phyloP scores from a whole-genome alignment of 202 grass and related monocot genomes.

The Digitaria exilis region DNA sequence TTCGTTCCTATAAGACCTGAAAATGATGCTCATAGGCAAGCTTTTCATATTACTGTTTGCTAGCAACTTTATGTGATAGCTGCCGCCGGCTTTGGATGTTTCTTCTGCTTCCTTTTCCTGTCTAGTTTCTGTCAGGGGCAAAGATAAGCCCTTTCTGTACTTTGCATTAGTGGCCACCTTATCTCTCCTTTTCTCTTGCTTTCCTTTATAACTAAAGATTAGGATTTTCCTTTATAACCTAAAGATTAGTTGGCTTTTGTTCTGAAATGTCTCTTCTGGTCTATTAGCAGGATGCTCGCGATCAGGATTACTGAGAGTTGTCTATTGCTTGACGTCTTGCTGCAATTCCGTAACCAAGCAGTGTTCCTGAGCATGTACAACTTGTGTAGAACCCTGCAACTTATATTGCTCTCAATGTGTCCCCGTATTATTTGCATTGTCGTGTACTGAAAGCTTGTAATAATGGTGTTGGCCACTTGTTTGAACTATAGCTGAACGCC shows the following conservation, averaged over 20 bases:
- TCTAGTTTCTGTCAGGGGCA: background rate
- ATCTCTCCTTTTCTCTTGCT: background rate
- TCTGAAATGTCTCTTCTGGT: background rate
- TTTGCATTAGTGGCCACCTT: background rate
- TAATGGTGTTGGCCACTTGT: slow-evolving; percentile 25
- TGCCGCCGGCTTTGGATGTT: background rate
- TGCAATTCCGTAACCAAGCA: background rate
- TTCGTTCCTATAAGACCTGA: background rate
- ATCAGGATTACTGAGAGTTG: slow-evolving; percentile 12
- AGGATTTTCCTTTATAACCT: no score
- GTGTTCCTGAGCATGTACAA: background rate
- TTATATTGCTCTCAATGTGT: background rate
- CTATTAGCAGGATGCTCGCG: slow-evolving; percentile 26
- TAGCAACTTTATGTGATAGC: background rate
- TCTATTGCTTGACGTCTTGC: background rate
- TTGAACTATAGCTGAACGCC: background rate
- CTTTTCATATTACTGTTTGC: background rate
- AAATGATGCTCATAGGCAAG: background rate
- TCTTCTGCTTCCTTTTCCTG: background rate
- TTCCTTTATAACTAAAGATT: background rate
- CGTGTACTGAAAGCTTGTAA: slow-evolving; percentile 27
- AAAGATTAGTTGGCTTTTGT: background rate
- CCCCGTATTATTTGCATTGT: background rate
- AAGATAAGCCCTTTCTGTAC: background rate
- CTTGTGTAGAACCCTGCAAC: slow-evolving; percentile 1